These are phyloP conservation scores for Teratosphaeria viscida DNA, from an alignment of 2,329 filamentous ascomycete genomes.

Conservation along the genomic window DNA sequence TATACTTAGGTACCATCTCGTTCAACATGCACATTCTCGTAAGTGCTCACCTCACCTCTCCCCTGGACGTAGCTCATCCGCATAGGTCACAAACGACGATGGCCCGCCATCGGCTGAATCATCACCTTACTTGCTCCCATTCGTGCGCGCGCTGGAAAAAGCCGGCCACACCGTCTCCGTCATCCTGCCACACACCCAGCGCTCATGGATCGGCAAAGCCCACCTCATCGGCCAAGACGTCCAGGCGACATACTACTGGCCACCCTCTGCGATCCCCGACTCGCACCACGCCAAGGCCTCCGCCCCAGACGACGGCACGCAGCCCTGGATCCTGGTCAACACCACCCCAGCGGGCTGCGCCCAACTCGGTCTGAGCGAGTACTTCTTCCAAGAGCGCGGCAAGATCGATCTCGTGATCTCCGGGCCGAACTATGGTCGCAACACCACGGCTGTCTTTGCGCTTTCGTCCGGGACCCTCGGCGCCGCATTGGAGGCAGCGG, in stretches of 20 bases:
- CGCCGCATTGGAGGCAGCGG: conserved; percentile 40
- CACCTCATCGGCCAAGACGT: conserved; percentile 77
- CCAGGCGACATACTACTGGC: conserved; percentile 56
- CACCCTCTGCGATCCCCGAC: conserved; percentile 23
- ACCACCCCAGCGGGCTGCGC: conserved; percentile 40
- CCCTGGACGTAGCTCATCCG: neutral
- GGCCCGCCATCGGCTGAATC: conserved; percentile 40
- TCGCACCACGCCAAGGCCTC: conserved; percentile 10
- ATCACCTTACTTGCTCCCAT: conserved; percentile 40
- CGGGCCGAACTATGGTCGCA: conserved; percentile 42
- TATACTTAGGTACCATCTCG: neutral
- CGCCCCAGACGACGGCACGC: conserved; percentile 17
- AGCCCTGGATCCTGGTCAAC: conserved; percentile 41
- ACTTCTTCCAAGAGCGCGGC: conserved; percentile 36
- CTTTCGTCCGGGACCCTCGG: conserved; percentile 41
- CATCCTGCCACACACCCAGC: conserved; percentile 78
- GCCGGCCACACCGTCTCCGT: conserved; percentile 84
- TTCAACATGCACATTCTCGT: conserved; percentile 2
- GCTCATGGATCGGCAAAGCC: conserved; percentile 97
- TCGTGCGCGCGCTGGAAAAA: conserved; percentile 37
- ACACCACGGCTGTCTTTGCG: conserved; percentile 41
- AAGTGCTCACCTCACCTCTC: neutral
- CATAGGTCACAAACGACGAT: conserved; percentile 41
- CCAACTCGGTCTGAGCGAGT: conserved; percentile 39
- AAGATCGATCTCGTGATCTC: conserved; percentile 39